Evolutionary conservation across 1,284 basidiomycete genomes (phyloP), one percentile per base, ranked within the genome.

Genomic region (Laetiporus sulphureus): DNA sequence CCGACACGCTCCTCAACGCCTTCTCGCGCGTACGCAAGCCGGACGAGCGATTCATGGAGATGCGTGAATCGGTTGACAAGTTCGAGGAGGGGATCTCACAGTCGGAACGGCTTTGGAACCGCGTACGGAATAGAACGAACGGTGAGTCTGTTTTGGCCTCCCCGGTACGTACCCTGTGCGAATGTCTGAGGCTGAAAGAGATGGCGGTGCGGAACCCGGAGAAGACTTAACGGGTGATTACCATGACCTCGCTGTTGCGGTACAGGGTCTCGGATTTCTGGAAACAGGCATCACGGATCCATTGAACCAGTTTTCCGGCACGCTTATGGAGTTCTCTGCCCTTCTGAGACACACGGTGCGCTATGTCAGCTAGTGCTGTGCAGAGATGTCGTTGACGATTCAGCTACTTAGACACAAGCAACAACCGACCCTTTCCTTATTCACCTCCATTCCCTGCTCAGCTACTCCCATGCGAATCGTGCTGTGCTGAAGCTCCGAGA

Each of bases 201-300:
- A 82, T 68, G 81, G 79, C 61, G 73, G 77, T 63, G 71, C 72
- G 65, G 80, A 80, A 77, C 79, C 75, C 58, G 77, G 71, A 71
- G 74, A 79, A 94, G 93, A 96, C 75, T 79, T 99, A 38, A 87
- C 91, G 41, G 81, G 83, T 45, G 96, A 99, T 71, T 99, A 98
- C 65, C 91, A 96, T 60, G 95, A 98, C 63, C 71, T 98, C 53
- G 93, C 95, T 20, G 87, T 92, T 45, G 86, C 91, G 36, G 89
- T 97, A 45, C 94, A 99, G 64, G 93, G 94, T 38, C 76, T 99
- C 44, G 96, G 93, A 44, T 96, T 96, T 67, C 77, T 99, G 49
- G 95, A 99, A 65, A 93, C 90, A 47, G 95, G 95, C 27, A 98
- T 99, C 52, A 98, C 95, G 22, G 92, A 97, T 53, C 92, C 91